Conservation (phyloP, 78 protist species). For the Emiliania huxleyi region DNA sequence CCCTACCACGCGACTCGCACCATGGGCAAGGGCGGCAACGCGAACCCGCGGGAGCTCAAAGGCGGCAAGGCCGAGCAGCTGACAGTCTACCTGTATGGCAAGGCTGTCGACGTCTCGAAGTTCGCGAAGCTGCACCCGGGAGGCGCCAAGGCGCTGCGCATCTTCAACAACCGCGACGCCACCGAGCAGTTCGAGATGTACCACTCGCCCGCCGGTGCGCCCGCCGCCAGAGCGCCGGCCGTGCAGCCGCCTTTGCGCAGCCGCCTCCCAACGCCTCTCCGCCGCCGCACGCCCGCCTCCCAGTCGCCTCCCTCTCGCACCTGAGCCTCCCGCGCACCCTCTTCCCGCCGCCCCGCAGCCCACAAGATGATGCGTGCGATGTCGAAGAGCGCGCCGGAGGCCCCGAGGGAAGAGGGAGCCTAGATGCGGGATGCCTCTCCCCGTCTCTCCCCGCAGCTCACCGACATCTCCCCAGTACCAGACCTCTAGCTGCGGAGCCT, state of each 20-base stretch:
- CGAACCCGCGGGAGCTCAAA: background rate
- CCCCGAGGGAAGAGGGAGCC: no score
- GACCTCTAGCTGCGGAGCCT: no score
- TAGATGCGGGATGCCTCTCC: no score
- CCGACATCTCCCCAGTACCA: no score
- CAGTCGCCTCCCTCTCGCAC: background rate
- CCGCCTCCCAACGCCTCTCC: background rate
- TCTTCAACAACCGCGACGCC: slow-evolving; percentile 28
- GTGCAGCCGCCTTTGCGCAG: background rate
- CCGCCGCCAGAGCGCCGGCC: no score
- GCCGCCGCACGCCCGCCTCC: background rate
- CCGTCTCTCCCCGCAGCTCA: no score
- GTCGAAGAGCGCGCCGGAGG: background rate
- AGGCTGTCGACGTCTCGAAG: slow-evolving; percentile 2
- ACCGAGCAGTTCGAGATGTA: slow-evolving; percentile 36
- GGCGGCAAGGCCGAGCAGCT: background rate
- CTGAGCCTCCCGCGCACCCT: background rate
- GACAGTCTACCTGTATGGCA: background rate
- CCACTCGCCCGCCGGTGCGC: slow-evolving; percentile 7
- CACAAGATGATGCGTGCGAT: background rate
- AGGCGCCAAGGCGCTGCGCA: slow-evolving; percentile 4
- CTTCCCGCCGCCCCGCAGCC: background rate
- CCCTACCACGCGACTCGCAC: no score
- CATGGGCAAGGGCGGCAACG: background rate
- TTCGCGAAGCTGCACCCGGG: slow-evolving; percentile 18